Conservation (phyloP, 2,329 filamentous ascomycete genomes). For the Incumbomyces lentus region DNA sequence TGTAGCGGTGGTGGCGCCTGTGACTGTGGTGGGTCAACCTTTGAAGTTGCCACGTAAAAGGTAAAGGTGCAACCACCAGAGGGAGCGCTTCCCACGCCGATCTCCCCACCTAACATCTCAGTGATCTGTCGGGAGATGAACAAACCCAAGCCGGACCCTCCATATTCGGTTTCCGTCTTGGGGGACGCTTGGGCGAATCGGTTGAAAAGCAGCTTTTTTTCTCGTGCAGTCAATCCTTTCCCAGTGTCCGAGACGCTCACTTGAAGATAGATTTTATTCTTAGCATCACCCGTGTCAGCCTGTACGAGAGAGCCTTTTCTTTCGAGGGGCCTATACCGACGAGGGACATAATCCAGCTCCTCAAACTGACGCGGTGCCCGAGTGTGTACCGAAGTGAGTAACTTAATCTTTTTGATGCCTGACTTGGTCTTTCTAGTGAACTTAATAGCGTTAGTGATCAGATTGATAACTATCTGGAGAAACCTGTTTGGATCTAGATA, state of each 20-base stretch:
- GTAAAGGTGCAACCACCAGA: slow-evolving; percentile 47
- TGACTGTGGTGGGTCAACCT: not conserved
- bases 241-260: slow-evolving; percentile 49
- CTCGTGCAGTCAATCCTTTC: slow-evolving; percentile 57
- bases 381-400: slow-evolving; percentile 40
- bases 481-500: slow-evolving; percentile 48
- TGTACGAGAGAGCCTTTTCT: slow-evolving; percentile 14
- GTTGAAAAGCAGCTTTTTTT: slow-evolving; percentile 64
- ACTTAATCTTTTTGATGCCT: slow-evolving; percentile 34
- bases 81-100: slow-evolving; percentile 53
- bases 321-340: slow-evolving; percentile 46
- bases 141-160: slow-evolving; percentile 64
- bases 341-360: slow-evolving; percentile 4
- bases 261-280: slow-evolving; percentile 1
- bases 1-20: not conserved
- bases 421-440: slow-evolving; percentile 42
- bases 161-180: slow-evolving; percentile 65
- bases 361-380: slow-evolving; percentile 26
- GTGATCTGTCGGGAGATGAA: slow-evolving; percentile 69
- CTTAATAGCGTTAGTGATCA: slow-evolving; percentile 53
- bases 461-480: slow-evolving; percentile 50
- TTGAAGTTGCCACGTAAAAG: slow-evolving; percentile 39
- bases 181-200: slow-evolving; percentile 68
- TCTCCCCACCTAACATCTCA: slow-evolving; percentile 70
- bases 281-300: not conserved